Evolutionary conservation across 257 asterid species (phyloP), one percentile per base, ranked within the genome.

Genomic region (Petunia secreta): DNA sequence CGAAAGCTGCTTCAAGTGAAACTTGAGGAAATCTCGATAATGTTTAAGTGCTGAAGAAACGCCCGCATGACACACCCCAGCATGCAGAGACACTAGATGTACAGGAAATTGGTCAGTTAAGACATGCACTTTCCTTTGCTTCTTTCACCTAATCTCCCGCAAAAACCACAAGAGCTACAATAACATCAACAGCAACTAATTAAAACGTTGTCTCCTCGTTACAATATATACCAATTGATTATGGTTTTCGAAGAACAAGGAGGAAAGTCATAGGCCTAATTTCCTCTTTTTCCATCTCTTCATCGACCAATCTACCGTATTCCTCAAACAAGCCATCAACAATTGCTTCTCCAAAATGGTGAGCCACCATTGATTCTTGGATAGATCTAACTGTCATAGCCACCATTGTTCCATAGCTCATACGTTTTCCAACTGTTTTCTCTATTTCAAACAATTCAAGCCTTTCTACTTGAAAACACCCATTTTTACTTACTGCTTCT

Each of bases 361-460:
- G 90, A 2, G 87, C 79, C 34, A 93, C 39, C 93, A 90, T 87
- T 16, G 98, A 89, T 85, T 95, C 98, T 89, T 94, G 99, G 63
- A 94, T 85, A 9, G 99, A 93, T 69, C 98, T 88, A 52, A 94
- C 97, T 38, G 98, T 77, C 86, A 86, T 89, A 14, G 98, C 97
- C 25, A 91, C 95, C 44, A 87, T 89, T 75, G 75, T 78, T 65
- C 99, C 97, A 67, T 91, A 92, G 87, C 97, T 91, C 2, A 36
- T 67, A 14, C 81, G 39, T 13, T 75, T 80, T 10, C 84, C 86
- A 4, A 14, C 69, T n/a, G 81, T 86, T 25, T 86, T 88, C 25
- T 91, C 97, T 65, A 82, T 85, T 77, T 88, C 98, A 78, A 86
- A 88, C 87, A 58, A 80, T 75, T 91, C 94, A 15, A 89, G 8